A percentile compares a stretch with the other conserved stretches of the same genome.
Evolutionary conservation across 139 green algal genomes (phyloP).

Genomic region (Tetradesmus lagerheimii): DNA sequence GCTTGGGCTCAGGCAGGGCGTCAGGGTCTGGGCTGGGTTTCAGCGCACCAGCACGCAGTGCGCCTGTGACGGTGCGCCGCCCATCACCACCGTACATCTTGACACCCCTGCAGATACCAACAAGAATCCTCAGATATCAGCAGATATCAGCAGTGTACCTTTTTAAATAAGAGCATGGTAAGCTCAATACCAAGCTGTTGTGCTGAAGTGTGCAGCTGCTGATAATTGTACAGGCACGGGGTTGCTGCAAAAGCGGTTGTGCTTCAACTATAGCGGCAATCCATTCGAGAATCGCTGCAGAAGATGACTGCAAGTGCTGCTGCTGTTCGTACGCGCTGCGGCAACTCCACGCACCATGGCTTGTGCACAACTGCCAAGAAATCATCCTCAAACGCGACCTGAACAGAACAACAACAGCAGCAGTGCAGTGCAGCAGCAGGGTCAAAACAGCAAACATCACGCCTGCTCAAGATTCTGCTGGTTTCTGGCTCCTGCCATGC

Average conservation of each 20-base stretch:
- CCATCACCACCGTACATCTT: conserved; percentile 40
- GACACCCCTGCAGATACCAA: conserved; percentile 2
- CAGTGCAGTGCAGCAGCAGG: background rate
- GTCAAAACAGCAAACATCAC: background rate
- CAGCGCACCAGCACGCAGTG: conserved; percentile 15
- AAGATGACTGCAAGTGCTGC: too few relatives aligned
- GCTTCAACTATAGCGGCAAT: too few relatives aligned
- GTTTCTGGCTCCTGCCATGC: too few relatives aligned
- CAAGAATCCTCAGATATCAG: background rate
- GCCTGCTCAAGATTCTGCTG: too few relatives aligned
- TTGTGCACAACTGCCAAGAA: conserved; percentile 31
- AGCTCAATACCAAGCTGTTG: too few relatives aligned
- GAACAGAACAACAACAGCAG: background rate
- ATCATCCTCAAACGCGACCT: conserved; percentile 39
- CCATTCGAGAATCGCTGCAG: too few relatives aligned
- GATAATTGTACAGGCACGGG: too few relatives aligned
- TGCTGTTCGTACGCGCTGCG: background rate
- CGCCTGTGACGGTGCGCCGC: conserved; percentile 17
- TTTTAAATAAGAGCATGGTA: too few relatives aligned
- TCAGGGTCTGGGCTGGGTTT: background rate
- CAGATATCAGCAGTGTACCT: too few relatives aligned
- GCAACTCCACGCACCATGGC: background rate
- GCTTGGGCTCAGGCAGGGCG: conserved; percentile 36
- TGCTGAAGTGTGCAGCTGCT: too few relatives aligned
- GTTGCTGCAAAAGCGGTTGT: too few relatives aligned